Evolutionary conservation across 495 filamentous ascomycete species (phyloP).

Genomic region (Hypoxylon intermedium): DNA sequence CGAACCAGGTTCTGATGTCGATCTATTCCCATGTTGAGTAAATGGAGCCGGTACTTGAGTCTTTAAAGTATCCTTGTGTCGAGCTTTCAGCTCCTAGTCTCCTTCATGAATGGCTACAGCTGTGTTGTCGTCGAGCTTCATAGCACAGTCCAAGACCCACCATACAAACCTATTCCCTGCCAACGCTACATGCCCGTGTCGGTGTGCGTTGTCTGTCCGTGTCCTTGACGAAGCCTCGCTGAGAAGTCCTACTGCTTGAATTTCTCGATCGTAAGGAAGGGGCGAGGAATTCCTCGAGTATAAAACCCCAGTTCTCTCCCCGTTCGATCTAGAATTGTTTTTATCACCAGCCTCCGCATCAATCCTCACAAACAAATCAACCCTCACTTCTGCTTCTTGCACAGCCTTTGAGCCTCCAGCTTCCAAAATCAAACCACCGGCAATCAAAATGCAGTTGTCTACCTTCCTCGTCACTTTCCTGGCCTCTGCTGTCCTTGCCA

Average conservation of each 20-base stretch:
- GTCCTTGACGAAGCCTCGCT: conserved; percentile 1
- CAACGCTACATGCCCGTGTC: conserved; percentile 19
- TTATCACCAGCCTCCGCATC: conserved; percentile 25
- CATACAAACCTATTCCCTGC: conserved; percentile 2
- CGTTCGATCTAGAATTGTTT: conserved; percentile 20
- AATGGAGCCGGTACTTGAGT: conserved; percentile 6
- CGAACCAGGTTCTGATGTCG: conserved; percentile 7
- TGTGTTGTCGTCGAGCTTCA: neutral
- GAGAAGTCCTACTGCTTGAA: conserved; percentile 6
- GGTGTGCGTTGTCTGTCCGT: conserved; percentile 1
- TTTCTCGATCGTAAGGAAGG: neutral
- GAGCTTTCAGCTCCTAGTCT: conserved; percentile 13
- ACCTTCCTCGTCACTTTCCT: conserved; percentile 46
- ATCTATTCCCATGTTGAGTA: conserved; percentile 24
- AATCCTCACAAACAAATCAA: conserved; percentile 19
- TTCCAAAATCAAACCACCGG: conserved; percentile 30
- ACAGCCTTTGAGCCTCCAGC: conserved; percentile 33
- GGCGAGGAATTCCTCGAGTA: conserved; percentile 17
- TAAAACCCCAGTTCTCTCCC: conserved; percentile 30
- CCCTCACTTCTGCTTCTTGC: conserved; percentile 29
- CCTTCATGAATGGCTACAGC: conserved; percentile 2
- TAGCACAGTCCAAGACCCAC: neutral
- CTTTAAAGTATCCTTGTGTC: conserved; percentile 7
- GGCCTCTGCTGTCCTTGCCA: conserved; percentile 44
- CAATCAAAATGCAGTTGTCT: conserved; percentile 50